A percentile compares a stretch with the other conserved stretches of the same genome.
Evolutionary conservation across 208 protist species (phyloP).

Genomic region (Leptomonas pyrrhocoris): DNA sequence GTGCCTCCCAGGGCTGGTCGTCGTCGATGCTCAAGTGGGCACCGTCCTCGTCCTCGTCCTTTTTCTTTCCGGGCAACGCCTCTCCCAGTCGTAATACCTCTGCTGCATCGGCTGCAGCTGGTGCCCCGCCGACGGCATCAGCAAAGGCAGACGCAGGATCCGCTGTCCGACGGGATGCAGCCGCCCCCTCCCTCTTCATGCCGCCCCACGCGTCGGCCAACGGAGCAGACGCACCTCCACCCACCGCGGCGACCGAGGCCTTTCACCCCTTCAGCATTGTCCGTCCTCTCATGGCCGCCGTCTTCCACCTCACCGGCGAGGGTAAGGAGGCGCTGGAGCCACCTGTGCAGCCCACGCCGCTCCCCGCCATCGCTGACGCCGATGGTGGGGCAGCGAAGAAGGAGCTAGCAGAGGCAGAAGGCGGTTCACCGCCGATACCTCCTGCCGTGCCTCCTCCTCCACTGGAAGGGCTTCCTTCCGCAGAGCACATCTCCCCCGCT

Average conservation of each 20-base stretch:
- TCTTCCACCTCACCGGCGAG: constrained; percentile 4
- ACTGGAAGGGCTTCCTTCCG: background rate
- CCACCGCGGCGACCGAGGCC: background rate
- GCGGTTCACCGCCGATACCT: background rate
- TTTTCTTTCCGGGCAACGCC: background rate
- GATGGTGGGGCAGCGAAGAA: background rate
- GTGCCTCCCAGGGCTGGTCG: constrained; percentile 16
- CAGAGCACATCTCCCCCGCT: background rate
- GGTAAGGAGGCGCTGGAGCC: background rate
- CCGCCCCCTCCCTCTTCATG: too few relatives aligned
- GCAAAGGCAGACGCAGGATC: background rate
- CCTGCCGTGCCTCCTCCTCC: background rate
- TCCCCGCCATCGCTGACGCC: background rate
- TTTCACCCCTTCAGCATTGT: constrained; percentile 7
- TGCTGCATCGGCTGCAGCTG: background rate
- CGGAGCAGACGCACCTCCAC: background rate
- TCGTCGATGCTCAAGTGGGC: constrained; percentile 15
- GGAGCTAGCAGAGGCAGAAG: background rate
- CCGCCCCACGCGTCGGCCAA: too few relatives aligned
- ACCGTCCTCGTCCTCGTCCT: background rate
- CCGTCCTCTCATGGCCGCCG: constrained; percentile 1
- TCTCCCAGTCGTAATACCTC: background rate
- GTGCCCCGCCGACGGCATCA: background rate
- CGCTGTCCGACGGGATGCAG: background rate
- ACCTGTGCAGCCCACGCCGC: background rate